Conservation (phyloP, 441 rosid species). For the Populus trichocarpa region DNA sequence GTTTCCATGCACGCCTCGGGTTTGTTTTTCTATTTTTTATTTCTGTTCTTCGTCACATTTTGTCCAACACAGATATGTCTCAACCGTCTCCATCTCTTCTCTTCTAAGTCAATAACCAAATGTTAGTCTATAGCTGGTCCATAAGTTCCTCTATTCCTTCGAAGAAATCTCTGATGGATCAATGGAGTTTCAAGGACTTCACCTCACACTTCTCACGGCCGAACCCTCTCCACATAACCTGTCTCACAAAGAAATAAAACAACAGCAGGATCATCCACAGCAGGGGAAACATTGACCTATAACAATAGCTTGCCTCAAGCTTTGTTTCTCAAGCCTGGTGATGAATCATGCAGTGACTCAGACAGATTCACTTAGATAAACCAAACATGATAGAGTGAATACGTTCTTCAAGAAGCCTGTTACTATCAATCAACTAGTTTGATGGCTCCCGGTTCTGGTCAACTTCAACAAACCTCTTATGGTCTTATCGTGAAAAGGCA, state of each 20-base stretch:
- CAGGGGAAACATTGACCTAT: neutral
- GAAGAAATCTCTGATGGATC: slow-evolving; percentile 73
- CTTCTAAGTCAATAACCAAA: too few relatives aligned
- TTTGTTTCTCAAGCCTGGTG: neutral
- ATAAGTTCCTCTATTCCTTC: slow-evolving; percentile 79
- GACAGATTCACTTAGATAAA: too few relatives aligned
- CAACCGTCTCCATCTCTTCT: too few relatives aligned
- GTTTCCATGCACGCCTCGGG: too few relatives aligned
- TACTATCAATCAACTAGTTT: neutral
- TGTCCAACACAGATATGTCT: neutral
- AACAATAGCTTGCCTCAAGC: neutral
- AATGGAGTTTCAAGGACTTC: slow-evolving; percentile 87
- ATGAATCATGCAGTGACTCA: neutral
- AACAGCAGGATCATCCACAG: neutral
- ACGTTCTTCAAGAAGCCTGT: neutral
- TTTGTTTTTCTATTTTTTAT: too few relatives aligned
- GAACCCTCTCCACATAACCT: slow-evolving; percentile 88
- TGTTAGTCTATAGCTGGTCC: slow-evolving; percentile 62
- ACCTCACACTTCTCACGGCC: slow-evolving; percentile 73
- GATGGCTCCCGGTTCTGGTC: neutral
- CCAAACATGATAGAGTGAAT: neutral
- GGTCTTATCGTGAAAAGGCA: neutral
- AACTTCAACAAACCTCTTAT: neutral
- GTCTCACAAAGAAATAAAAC: neutral
- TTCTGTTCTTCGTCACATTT: too few relatives aligned